These are phyloP conservation scores for Epichloe uncinata DNA, from an alignment of 2,329 filamentous ascomycete genomes.

Conservation along the genomic window DNA sequence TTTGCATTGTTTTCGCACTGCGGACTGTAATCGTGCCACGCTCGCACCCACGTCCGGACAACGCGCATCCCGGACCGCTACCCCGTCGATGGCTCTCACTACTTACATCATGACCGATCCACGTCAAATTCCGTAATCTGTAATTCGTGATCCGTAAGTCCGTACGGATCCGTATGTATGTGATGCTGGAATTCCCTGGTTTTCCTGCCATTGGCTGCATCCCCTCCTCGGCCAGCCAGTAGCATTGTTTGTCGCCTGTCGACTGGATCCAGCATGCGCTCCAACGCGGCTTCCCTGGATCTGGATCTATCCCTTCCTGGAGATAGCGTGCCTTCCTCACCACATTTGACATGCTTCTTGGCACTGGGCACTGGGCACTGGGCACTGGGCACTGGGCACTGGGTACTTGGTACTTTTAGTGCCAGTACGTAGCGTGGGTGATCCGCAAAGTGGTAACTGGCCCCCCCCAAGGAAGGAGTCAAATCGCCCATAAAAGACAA, in stretches of 20 bases:
- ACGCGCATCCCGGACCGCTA: neutral
- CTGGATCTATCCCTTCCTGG: neutral
- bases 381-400: neutral
- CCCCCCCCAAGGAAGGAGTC: neutral
- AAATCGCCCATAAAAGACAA: constrained; percentile 2
- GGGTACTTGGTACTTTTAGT: no score
- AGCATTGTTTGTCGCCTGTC: neutral
- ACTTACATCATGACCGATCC: neutral
- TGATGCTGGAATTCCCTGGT: neutral
- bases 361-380: neutral
- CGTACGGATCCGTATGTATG: no score
- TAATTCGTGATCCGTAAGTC: no score
- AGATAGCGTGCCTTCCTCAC: neutral
- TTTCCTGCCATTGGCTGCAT: no score
- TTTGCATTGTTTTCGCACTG: neutral
- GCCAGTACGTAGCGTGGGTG: no score
- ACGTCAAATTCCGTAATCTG: neutral
- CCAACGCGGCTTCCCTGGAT: neutral
- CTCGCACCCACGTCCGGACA: neutral
- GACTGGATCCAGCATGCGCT: neutral
- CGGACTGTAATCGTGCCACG: neutral
- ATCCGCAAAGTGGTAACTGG: no score
- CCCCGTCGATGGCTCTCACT: neutral
- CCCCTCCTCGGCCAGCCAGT: neutral
- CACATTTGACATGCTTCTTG: neutral